Base-by-base conservation (phyloP, 2,329 filamentous ascomycete genomes). In the Fusarium poae region DNA sequence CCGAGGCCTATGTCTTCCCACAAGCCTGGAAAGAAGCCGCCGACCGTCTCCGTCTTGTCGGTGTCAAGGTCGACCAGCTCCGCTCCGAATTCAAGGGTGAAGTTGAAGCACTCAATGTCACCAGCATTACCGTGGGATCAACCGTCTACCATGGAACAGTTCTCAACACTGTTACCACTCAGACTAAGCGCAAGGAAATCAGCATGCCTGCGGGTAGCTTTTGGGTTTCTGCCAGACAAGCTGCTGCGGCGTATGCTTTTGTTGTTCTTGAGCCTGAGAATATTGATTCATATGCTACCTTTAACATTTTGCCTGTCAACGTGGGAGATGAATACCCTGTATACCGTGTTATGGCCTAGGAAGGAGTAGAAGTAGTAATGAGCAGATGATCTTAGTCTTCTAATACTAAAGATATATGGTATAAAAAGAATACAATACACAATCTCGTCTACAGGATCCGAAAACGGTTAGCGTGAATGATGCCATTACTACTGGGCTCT, bases 251-350 rank as follows among this genome's bases (percentile, higher is more conserved):
- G 0, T 67, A 73, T 18, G 74, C 72, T 1, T 76, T 77, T 2
- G 65, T 71, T 3, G 65, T 73, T 5, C 61, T 77, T 15, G 75
- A 77, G 51, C 75, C 75, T 0, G 75, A 77, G 53, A 72, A 68
- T 11, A 67, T 74, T 4, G 75, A 76, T 32, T 72, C 67, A 0
- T 77, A 74, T 37, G 67, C 67, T 2, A 71, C 68, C 0, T 76
- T 77, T 2, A 73, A 71, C 18, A 69, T 77, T 0, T 20, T 77
- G 5, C 74, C 73, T 0, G 68, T 75, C 0, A 63, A 48, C 13
- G 62, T 32, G 4, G 75, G 74, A 2, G 71, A 75, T 6, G 75
- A 77, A 43, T 77, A 76, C 25, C 74, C 74, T 5, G 69, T 77
- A 0, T 77, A 76, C 37, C 69, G 75, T 45, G 63, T 73, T 1